phyloP scores from a whole-genome alignment of 441 rosid species.

The Brassica balearica region DNA sequence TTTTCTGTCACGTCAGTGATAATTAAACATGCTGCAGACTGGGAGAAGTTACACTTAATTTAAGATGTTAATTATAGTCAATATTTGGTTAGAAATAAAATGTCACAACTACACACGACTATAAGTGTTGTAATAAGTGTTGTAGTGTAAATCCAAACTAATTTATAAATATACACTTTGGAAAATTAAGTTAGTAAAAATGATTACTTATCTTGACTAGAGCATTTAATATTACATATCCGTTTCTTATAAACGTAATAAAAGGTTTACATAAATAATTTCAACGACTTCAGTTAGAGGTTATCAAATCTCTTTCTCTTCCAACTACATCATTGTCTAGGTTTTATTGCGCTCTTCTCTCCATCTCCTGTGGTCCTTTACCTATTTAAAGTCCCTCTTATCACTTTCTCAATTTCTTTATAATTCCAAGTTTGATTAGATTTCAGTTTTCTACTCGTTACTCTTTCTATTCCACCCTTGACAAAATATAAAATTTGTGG shows the following conservation, averaged over 20 bases:
- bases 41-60: not conserved
- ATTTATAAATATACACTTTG: not conserved
- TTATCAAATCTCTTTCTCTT: slow-evolving; percentile 62
- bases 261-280: not conserved
- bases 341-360: slow-evolving; percentile 49
- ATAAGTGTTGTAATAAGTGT: not conserved
- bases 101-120: not conserved
- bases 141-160: not conserved
- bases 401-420: slow-evolving; percentile 56
- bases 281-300: slow-evolving; percentile 5
- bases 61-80: not conserved
- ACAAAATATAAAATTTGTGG: not conserved
- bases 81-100: not conserved
- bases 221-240: not conserved
- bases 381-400: slow-evolving; percentile 64
- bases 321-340: slow-evolving; percentile 71
- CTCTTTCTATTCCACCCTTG: slow-evolving; percentile 18
- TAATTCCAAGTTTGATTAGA: slow-evolving; percentile 32
- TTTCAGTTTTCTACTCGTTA: slow-evolving; percentile 1
- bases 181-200: slow-evolving; percentile 3
- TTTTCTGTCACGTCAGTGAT: not conserved
- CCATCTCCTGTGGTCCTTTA: slow-evolving; percentile 54
- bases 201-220: slow-evolving; percentile 8
- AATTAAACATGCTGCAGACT: slow-evolving; percentile 4
- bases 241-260: not conserved